These are phyloP conservation scores for Phaeosphaeria sp. DNA, from an alignment of 2,329 filamentous ascomycete species.

Conservation along the genomic window DNA sequence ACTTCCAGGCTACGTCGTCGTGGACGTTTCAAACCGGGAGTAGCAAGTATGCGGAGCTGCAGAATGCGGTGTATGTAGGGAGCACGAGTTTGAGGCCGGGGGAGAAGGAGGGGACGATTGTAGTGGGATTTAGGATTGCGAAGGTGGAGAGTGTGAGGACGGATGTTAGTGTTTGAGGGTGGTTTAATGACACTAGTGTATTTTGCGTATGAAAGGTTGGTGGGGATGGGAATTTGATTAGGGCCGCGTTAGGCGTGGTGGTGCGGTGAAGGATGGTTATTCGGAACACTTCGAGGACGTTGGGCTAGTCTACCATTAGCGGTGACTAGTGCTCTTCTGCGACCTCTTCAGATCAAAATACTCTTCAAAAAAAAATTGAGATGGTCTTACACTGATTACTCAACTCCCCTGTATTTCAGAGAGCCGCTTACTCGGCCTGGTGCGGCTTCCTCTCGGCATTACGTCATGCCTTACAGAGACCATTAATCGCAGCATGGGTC, in stretches of 20 bases:
- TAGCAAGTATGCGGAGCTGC: constrained; percentile 4
- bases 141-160: constrained; percentile 1
- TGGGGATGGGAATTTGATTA: too few relatives aligned
- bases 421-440: background rate
- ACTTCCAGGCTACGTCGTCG: constrained; percentile 1
- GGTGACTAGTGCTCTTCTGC: background rate
- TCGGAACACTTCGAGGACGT: too few relatives aligned
- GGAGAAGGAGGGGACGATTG: constrained; percentile 2
- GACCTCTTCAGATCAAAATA: background rate
- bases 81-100: constrained; percentile 2
- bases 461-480: background rate
- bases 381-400: background rate
- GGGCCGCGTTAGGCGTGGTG: too few relatives aligned
- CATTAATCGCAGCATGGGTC: background rate
- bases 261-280: too few relatives aligned
- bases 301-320: too few relatives aligned
- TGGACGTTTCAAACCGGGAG: constrained; percentile 8
- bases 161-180: constrained; percentile 1
- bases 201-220: background rate
- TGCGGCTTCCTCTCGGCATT: background rate
- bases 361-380: background rate
- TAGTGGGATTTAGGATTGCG: constrained; percentile 7
- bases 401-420: background rate
- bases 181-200: too few relatives aligned
- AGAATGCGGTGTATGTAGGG: constrained; percentile 10